A percentile compares a stretch with the other conserved stretches of the same genome.
Evolutionary conservation across 164 flowering plant species (phyloP).

Genomic region (Dillenia turbinata): DNA sequence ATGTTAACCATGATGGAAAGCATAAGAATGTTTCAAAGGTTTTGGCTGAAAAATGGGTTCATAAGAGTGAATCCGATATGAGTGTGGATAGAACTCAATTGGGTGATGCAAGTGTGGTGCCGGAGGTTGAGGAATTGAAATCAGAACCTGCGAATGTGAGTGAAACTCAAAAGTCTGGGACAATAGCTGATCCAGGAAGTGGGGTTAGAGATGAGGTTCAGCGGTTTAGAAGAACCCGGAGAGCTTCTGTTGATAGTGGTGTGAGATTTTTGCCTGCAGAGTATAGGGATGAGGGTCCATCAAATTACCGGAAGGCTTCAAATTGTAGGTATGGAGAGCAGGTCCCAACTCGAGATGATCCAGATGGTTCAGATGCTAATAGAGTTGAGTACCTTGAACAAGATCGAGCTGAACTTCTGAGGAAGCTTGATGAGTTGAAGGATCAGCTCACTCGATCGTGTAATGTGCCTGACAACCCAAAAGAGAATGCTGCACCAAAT

Average conservation of each 20-base stretch:
- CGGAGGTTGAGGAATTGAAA: constrained; percentile 14
- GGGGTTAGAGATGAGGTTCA: constrained; percentile 18
- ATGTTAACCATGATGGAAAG: background rate
- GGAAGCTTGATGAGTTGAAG: constrained; percentile 70
- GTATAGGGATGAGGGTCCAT: constrained; percentile 40
- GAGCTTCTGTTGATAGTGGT: constrained; percentile 14
- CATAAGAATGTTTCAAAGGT: constrained; percentile 8
- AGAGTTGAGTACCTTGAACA: constrained; percentile 43
- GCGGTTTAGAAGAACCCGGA: constrained; percentile 13
- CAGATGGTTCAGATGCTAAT: constrained; percentile 14
- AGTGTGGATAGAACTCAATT: constrained; percentile 12
- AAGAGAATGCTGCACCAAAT: constrained; percentile 35
- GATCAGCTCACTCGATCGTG: constrained; percentile 55
- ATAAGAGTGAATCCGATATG: constrained; percentile 3
- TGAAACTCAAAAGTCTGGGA: too few relatives aligned
- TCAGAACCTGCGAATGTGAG: too few relatives aligned
- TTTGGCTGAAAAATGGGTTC: constrained; percentile 10
- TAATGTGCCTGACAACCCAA: constrained; percentile 41
- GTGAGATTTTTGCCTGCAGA: constrained; percentile 20
- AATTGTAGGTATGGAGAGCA: constrained; percentile 22
- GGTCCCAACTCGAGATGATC: constrained; percentile 11
- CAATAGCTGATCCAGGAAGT: background rate
- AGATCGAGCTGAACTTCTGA: constrained; percentile 66
- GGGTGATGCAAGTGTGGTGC: constrained; percentile 6
- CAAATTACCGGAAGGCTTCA: constrained; percentile 22